Percentiles rank a stretch among this genome's conserved stretches.
Evolutionary conservation across 129 eudicot genomes (phyloP).

Genomic region (Apium graveolens): DNA sequence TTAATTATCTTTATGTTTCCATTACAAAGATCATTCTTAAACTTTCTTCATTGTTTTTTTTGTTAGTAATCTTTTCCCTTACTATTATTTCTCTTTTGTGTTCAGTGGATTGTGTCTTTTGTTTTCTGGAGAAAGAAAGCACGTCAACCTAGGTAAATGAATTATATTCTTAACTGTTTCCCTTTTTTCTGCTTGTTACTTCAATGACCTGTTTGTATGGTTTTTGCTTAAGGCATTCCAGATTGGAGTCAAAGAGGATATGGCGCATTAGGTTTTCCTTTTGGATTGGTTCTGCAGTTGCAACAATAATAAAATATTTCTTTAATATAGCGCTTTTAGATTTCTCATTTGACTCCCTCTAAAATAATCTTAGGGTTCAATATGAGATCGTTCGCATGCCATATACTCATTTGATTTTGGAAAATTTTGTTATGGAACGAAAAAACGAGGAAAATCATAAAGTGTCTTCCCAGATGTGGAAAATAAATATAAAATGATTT

Average conservation of each 20-base stretch:
- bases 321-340: not conserved
- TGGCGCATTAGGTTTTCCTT: not conserved
- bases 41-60: not conserved
- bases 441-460: not conserved
- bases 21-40: not conserved
- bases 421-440: not conserved
- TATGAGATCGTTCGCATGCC: not conserved
- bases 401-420: not conserved
- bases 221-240: not conserved
- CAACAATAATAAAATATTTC: not conserved
- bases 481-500: not conserved
- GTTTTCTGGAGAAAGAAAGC: conserved; percentile 65
- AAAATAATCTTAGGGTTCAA: not conserved
- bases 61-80: conserved; percentile 5
- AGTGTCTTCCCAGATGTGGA: not conserved
- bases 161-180: not conserved
- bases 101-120: conserved; percentile 64
- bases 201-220: not conserved
- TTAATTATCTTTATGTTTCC: not conserved
- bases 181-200: not conserved
- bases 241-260: not conserved
- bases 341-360: not conserved
- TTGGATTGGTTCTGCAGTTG: not conserved
- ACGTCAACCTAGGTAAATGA: conserved; percentile 62
- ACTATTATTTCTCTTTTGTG: conserved; percentile 4